phyloP scores from a whole-genome alignment of 176 grass and related monocot species.

The Ensete ventricosum region DNA sequence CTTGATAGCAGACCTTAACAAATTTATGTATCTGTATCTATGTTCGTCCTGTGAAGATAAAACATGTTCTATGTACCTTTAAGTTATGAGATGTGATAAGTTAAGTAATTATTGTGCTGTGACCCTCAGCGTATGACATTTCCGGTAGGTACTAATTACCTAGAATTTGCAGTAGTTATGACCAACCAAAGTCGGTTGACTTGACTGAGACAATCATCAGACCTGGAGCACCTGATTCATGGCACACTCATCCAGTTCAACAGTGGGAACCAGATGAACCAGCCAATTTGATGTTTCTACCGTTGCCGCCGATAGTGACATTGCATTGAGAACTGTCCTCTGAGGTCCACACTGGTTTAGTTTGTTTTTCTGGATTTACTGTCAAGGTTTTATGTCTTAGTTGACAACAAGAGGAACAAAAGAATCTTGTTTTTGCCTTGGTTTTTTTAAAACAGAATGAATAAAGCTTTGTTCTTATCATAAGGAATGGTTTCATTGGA shows the following conservation, averaged over 20 bases:
- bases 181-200: neutral
- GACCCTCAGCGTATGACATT: neutral
- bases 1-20: too few species aligned
- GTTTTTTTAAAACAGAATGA: too few species aligned
- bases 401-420: too few species aligned
- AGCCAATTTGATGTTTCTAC: neutral
- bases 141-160: neutral
- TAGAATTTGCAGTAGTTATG: neutral
- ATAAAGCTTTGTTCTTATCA: too few species aligned
- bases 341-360: too few species aligned
- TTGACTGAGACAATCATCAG: neutral
- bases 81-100: neutral
- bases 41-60: neutral
- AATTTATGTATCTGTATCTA: too few species aligned
- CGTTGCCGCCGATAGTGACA: neutral
- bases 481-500: too few species aligned
- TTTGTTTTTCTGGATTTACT: too few species aligned
- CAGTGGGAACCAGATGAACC: neutral
- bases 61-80: neutral
- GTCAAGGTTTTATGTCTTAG: too few species aligned
- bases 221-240: neutral
- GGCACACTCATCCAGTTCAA: neutral
- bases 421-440: too few species aligned
- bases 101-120: neutral
- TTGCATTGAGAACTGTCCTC: too few species aligned